Evolutionary conservation across 148 eudicot species (phyloP), one percentile per base, ranked within the genome.

Genomic region (Heliosperma pusillum): DNA sequence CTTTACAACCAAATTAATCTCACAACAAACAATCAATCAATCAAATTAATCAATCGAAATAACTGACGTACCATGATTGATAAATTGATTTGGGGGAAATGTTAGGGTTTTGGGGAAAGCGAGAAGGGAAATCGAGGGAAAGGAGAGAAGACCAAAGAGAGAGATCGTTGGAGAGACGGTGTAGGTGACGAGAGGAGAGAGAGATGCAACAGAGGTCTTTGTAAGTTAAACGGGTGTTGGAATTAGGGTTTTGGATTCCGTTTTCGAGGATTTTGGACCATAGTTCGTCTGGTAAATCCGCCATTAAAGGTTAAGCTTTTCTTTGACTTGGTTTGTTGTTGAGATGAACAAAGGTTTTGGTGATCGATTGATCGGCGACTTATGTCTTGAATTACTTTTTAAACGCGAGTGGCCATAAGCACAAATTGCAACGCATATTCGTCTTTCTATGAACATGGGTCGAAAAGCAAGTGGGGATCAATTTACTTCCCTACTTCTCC

Each of bases 271-370:
- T 87, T 71, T 81, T 80, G 69, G 85, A 75, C 93, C 93, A 89
- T 12, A 93, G 79, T 77, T 89, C 98, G 80, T 93, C 93, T 30
- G 98, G 98, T 52, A 93, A 82, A 45, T 60, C 80, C 62, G 79
- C 71, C 83, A 80, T 80, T 52, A 2, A n/a, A n/a, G 16, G 13
- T 45, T 24, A 12, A n/a, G 21, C n/a, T 26, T 40, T 16, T 25
- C 16, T 9, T 58, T 30, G 52, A 0, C 16, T 40, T 36, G 3
- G 2, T 69, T 19, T 13, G n/a, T 15, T 50, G 17, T 50, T 50
- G 17, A 15, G 53, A 47, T 12, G 50, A 45, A 29, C 30, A 29
- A 29, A 29, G 3, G 3, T 29, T 29, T n/a, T n/a, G n/a, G n/a
- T n/a, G n/a, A n/a, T n/a, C n/a, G n/a, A n/a, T n/a, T n/a, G n/a